Evolutionary conservation across 805 yeast species (phyloP).

Genomic region (Saccharomycopsis babjevae): DNA sequence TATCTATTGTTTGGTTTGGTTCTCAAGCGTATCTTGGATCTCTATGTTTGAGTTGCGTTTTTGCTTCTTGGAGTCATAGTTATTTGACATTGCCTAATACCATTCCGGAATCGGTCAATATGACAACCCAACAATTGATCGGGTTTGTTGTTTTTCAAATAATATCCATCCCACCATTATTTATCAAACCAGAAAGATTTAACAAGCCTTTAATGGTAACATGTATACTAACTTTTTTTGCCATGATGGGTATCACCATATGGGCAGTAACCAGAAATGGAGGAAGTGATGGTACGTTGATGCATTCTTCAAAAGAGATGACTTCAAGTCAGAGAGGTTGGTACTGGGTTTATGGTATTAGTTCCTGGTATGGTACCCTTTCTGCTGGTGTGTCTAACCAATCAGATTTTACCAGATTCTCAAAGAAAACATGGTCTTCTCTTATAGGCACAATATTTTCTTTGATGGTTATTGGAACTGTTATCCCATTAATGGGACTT

Average conservation of each 20-base stretch:
- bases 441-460: constrained; percentile 26
- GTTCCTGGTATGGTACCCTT: constrained; percentile 31
- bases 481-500: constrained; percentile 35
- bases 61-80: constrained; percentile 32
- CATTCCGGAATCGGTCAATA: constrained; percentile 17
- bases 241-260: constrained; percentile 27
- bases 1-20: constrained; percentile 40
- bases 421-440: constrained; percentile 25
- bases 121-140: constrained; percentile 31
- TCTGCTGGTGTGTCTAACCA: constrained; percentile 30
- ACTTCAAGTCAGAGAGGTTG: constrained; percentile 25
- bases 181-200: constrained; percentile 26
- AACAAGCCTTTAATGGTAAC: neutral
- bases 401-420: constrained; percentile 28
- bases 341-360: constrained; percentile 33
- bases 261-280: constrained; percentile 25
- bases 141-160: constrained; percentile 33
- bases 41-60: constrained; percentile 28
- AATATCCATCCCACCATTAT: constrained; percentile 22
- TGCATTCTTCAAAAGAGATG: constrained; percentile 1
- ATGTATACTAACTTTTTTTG: constrained; percentile 24
- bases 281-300: constrained; percentile 26
- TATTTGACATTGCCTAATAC: constrained; percentile 24
- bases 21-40: constrained; percentile 39
- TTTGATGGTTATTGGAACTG: constrained; percentile 26